A percentile compares a stretch with the other conserved stretches of the same genome.
These are phyloP conservation scores for Pholiota adiposa DNA, from an alignment of 1,284 basidiomycete genomes.

Conservation along the genomic window DNA sequence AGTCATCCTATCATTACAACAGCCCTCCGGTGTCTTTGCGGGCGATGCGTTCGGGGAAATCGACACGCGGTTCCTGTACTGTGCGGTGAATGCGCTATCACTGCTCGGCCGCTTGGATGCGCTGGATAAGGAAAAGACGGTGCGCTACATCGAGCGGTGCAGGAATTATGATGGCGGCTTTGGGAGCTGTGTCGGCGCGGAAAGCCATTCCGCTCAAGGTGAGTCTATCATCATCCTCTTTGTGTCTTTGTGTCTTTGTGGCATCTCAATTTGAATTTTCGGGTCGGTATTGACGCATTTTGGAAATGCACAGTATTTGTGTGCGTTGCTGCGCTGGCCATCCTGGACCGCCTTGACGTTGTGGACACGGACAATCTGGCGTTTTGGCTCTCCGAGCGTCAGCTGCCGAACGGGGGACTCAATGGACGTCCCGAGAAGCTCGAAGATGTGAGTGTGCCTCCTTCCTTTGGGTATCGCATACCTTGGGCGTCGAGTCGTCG, in stretches of 20 bases:
- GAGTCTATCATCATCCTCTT: slow-evolving; percentile 22
- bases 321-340: slow-evolving; percentile 86
- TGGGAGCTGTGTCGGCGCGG: slow-evolving; percentile 82
- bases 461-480: background rate
- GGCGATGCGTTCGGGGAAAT: slow-evolving; percentile 91
- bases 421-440: slow-evolving; percentile 97
- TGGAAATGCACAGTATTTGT: slow-evolving; percentile 79
- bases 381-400: slow-evolving; percentile 94
- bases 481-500: too few species aligned
- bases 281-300: background rate
- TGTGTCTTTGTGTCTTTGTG: background rate
- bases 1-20: slow-evolving; percentile 87
- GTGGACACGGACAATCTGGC: slow-evolving; percentile 79
- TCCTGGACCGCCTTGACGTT: slow-evolving; percentile 80
- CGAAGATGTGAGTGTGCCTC: slow-evolving; percentile 80
- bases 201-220: slow-evolving; percentile 95
- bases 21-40: slow-evolving; percentile 86
- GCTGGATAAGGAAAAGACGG: slow-evolving; percentile 67
- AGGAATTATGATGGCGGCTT: slow-evolving; percentile 97
- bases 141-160: slow-evolving; percentile 78
- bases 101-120: slow-evolving; percentile 76
- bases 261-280: too few species aligned
- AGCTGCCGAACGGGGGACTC: slow-evolving; percentile 91
- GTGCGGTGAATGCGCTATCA: slow-evolving; percentile 82
- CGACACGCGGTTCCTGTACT: slow-evolving; percentile 93